Percentiles rank a stretch among this genome's conserved stretches.
Evolutionary conservation across 192 early-diverging fungal species (phyloP).

Genomic region (Rhizophlyctis rosea): DNA sequence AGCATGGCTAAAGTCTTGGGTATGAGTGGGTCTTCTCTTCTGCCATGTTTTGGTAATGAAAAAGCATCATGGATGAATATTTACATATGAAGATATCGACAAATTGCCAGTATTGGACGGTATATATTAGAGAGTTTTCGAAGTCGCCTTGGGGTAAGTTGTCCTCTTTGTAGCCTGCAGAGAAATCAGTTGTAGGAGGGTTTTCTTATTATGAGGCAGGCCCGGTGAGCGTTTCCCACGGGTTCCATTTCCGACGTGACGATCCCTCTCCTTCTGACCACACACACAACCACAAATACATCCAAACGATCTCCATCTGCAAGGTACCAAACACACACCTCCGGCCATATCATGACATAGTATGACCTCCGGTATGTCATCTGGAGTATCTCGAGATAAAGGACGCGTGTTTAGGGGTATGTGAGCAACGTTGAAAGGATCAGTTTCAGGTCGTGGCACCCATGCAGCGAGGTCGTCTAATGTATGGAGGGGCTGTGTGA

Average conservation of each 20-base stretch:
- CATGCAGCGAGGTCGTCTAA: conserved; percentile 39
- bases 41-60: too few species aligned
- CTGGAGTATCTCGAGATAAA: conserved; percentile 21
- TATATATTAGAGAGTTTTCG: conserved; percentile 37
- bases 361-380: conserved; percentile 26
- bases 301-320: too few species aligned
- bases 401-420: too few species aligned
- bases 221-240: background rate
- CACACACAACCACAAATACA: too few species aligned
- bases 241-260: background rate
- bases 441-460: conserved; percentile 38
- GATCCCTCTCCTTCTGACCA: too few species aligned
- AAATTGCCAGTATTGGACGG: conserved; percentile 58
- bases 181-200: too few species aligned
- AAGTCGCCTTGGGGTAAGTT: conserved; percentile 38
- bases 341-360: conserved; percentile 66
- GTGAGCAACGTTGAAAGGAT: conserved; percentile 38
- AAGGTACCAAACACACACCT: conserved; percentile 17
- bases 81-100: conserved; percentile 63
- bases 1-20: conserved; percentile 50
- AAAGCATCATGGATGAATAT: conserved; percentile 1
- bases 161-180: conserved; percentile 57
- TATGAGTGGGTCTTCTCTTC: background rate
- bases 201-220: too few species aligned
- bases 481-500: conserved; percentile 4